A percentile compares a stretch with the other conserved stretches of the same genome.
Conservation (phyloP, 192 early-diverging fungal genomes). For the Entomortierella beljakovae region DNA sequence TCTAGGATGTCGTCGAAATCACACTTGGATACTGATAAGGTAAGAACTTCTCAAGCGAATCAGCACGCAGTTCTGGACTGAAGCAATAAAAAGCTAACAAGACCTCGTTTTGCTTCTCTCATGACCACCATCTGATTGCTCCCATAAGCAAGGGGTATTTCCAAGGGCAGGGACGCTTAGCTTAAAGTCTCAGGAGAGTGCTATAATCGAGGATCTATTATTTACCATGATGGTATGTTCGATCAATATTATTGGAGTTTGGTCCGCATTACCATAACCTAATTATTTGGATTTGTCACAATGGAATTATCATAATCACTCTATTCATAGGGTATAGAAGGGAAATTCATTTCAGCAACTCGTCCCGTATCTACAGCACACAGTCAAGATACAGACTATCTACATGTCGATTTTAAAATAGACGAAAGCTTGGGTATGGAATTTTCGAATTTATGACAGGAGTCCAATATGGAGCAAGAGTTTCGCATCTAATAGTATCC, state of each 20-base stretch:
- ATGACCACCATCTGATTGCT: too few species aligned
- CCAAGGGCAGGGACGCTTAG: conserved; percentile 55
- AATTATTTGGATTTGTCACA: not conserved
- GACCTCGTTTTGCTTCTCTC: too few species aligned
- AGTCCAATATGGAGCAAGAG: not conserved
- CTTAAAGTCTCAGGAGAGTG: conserved; percentile 77
- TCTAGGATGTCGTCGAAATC: conserved; percentile 32
- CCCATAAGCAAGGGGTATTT: conserved; percentile 6
- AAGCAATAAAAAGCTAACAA: too few species aligned
- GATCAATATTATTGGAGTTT: not conserved
- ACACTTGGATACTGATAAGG: conserved; percentile 24
- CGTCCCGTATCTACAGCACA: conserved; percentile 16
- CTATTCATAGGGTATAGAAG: conserved; percentile 79
- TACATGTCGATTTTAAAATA: conserved; percentile 52
- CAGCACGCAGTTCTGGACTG: not conserved
- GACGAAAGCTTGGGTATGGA: conserved; percentile 63
- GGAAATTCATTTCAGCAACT: conserved; percentile 70
- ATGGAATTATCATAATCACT: not conserved
- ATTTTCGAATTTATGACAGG: not conserved
- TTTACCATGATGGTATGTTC: conserved; percentile 81
- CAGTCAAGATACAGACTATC: conserved; percentile 56
- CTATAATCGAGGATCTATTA: conserved; percentile 90
- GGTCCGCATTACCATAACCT: not conserved
- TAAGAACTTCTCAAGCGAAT: too few species aligned
- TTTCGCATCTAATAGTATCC: not conserved